phyloP scores from a whole-genome alignment of 306 rosid genomes.

The Quercus gilva region DNA sequence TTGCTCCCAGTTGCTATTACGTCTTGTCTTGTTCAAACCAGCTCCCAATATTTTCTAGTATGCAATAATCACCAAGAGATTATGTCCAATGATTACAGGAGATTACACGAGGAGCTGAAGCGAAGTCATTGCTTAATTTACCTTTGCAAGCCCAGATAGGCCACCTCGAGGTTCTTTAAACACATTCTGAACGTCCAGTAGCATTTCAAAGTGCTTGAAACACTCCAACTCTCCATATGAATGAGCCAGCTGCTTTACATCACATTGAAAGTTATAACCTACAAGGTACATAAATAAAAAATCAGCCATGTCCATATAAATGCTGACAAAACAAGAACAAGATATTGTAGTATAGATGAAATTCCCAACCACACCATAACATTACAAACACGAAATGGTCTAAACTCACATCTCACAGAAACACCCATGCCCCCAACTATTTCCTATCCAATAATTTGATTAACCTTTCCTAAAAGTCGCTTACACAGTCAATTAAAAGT shows the following conservation, averaged over 20 bases:
- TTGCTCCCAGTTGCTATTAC: conserved; percentile 95
- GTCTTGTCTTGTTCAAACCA: conserved; percentile 85
- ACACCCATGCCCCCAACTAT: neutral
- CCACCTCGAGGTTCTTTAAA: conserved; percentile 83
- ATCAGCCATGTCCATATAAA: conserved; percentile 18
- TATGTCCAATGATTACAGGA: conserved; percentile 14
- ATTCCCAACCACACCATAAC: neutral
- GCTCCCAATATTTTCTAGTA: conserved; percentile 87
- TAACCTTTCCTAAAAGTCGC: neutral
- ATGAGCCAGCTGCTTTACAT: conserved; percentile 74
- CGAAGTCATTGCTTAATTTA: conserved; percentile 22
- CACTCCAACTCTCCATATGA: conserved; percentile 73
- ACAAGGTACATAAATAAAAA: conserved; percentile 33
- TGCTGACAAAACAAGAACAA: neutral
- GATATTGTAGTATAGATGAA: neutral
- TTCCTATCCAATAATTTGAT: neutral
- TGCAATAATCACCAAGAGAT: conserved; percentile 17
- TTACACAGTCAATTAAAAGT: neutral
- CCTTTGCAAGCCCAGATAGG: conserved; percentile 84
- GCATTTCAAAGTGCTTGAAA: conserved; percentile 77
- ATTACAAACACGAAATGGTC: neutral
- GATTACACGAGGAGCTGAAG: conserved; percentile 2
- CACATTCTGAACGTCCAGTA: conserved; percentile 78
- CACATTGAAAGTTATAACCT: conserved; percentile 94
- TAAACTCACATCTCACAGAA: neutral